Conservation (phyloP, 164 flowering plant genomes). For the Umbilicus rupestris region DNA sequence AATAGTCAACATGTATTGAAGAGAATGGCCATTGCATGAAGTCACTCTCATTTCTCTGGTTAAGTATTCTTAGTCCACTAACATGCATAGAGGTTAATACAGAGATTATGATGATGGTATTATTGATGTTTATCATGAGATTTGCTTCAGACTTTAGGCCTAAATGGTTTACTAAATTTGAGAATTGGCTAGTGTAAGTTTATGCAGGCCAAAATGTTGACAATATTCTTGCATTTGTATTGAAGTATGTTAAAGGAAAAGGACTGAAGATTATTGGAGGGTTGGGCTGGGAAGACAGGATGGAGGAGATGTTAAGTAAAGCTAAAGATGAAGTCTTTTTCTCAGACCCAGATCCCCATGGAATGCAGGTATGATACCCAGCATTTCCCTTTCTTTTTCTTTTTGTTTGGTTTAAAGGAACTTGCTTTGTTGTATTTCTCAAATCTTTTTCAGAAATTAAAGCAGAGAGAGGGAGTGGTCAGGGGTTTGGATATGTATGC, state of each 20-base stretch:
- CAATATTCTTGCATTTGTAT: not conserved
- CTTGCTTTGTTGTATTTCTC: slow-evolving; percentile 32
- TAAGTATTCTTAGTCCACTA: not conserved
- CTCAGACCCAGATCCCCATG: slow-evolving; percentile 59
- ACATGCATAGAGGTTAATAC: not conserved
- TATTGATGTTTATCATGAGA: no score
- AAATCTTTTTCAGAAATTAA: slow-evolving; percentile 22
- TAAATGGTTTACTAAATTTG: no score
- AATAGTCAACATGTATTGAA: not conserved
- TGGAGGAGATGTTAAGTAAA: slow-evolving; percentile 18
- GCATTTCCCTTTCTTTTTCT: slow-evolving; percentile 39
- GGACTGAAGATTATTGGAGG: no score
- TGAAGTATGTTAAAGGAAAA: no score
- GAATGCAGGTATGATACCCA: slow-evolving; percentile 34
- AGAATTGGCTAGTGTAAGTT: no score
- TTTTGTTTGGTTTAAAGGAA: slow-evolving; percentile 47
- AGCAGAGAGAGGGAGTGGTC: slow-evolving; percentile 19
- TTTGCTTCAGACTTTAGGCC: no score
- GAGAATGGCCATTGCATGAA: slow-evolving; percentile 1
- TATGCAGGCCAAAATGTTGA: not conserved
- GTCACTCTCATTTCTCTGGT: not conserved
- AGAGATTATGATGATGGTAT: not conserved
- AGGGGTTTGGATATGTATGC: slow-evolving; percentile 17
- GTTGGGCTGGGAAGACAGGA: slow-evolving; percentile 6
- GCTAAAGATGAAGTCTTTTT: slow-evolving; percentile 43